Base-by-base conservation (phyloP, 805 yeast genomes). In the Wickerhamia fluorescens region DNA sequence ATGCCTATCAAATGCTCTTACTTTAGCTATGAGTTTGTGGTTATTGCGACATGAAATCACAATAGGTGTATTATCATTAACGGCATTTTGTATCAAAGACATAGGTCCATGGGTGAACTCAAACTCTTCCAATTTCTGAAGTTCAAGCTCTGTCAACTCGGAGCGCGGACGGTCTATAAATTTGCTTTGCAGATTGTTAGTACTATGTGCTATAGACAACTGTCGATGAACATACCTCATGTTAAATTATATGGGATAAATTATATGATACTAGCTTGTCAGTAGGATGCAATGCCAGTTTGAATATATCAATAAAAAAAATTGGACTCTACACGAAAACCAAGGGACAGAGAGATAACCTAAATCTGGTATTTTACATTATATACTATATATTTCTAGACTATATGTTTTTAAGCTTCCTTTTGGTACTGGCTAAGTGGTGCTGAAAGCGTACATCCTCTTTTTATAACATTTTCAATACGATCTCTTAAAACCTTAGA, bases 1-100 rank as follows among this genome's bases (percentile, higher is more conserved):
- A 57, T 92, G 99, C 49, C 95, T 77, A 53, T 92, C 99, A 54
- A 87, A 92, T 0, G 97, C 96, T 48, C 83, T 83, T 28, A 92
- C 92, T 41, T 84, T 75, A 2, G 88, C 95, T 17, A 92, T 71
- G 23, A 92, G 66, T 56, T 92, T 92, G 51, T 88, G 96, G 54
- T 89, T 88, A 53, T 92, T 92, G 48, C 99, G 71, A 36, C 94
- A 73, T 13, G 95, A 84, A 36, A 92, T 82, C 34, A 92, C 72
- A 4, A 92, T 85, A 15, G 86, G 85, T 2, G 82, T 70, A 29
- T 76, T 78, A 30, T 75, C 70, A 36, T 76, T 70, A 23, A 86
- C 80, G 0, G 97, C 87, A 25, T 78, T 76, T 41, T 87, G 85
- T n/a, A 92, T 70, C 16, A 92, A 66, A 3, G 89, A 75, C 68